A percentile compares a stretch with the other conserved stretches of the same genome.
Evolutionary conservation across 2,329 filamentous ascomycete species (phyloP).

Genomic region (Huntiella abstrusa): DNA sequence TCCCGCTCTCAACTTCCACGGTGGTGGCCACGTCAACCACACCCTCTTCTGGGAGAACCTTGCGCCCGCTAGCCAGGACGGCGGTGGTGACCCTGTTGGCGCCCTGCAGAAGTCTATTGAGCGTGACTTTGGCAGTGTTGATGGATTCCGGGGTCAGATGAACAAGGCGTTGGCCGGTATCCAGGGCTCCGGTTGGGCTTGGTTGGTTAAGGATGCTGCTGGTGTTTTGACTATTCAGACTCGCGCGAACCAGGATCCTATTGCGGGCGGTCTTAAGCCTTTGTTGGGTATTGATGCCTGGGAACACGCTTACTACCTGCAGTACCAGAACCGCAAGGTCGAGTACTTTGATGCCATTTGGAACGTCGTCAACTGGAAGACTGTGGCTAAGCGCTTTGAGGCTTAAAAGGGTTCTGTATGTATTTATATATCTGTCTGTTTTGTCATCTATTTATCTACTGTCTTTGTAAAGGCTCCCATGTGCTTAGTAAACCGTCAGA

Average conservation of each 20-base stretch:
- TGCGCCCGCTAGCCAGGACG: slow-evolving; percentile 42
- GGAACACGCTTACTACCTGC: slow-evolving; percentile 92
- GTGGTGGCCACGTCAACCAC: slow-evolving; percentile 75
- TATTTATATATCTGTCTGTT: neutral
- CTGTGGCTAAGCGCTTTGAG: slow-evolving; percentile 57
- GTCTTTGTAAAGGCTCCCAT: neutral
- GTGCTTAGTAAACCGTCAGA: neutral
- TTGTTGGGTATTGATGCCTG: slow-evolving; percentile 82
- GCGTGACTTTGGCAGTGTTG: slow-evolving; percentile 47
- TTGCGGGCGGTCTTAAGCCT: slow-evolving; percentile 64
- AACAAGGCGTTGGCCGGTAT: slow-evolving; percentile 52
- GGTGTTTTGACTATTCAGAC: slow-evolving; percentile 47
- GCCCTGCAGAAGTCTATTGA: slow-evolving; percentile 47
- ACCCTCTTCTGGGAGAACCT: slow-evolving; percentile 74
- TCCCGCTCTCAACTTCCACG: slow-evolving; percentile 55
- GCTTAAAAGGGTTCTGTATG: slow-evolving; percentile 18
- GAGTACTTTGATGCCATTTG: slow-evolving; percentile 89
- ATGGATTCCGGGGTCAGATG: slow-evolving; percentile 46
- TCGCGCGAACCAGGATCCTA: slow-evolving; percentile 74
- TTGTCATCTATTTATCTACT: neutral
- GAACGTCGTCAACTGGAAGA: slow-evolving; percentile 94
- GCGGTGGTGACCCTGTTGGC: slow-evolving; percentile 40
- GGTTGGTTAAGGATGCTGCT: slow-evolving; percentile 56
- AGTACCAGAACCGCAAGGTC: slow-evolving; percentile 93
- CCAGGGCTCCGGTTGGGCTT: slow-evolving; percentile 80